Conservation (phyloP, 2,329 filamentous ascomycete genomes). For the Ceratocystis variospora region DNA sequence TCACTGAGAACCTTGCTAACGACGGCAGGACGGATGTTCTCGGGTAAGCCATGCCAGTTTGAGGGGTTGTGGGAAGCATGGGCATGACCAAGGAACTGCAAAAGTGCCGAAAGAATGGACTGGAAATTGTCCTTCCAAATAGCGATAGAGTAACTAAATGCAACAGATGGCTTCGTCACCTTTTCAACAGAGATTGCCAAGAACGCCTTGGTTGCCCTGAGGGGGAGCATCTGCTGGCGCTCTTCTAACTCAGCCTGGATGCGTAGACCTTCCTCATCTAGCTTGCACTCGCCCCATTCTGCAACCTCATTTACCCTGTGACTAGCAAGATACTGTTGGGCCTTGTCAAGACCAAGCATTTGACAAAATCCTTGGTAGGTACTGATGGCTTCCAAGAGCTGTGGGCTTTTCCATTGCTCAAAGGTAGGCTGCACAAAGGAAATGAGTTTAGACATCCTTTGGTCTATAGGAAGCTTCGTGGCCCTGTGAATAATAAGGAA, state of each 20-base stretch:
- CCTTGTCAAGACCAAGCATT: conserved; percentile 63
- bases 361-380: conserved; percentile 68
- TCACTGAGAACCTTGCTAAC: conserved; percentile 79
- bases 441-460: conserved; percentile 57
- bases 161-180: conserved; percentile 55
- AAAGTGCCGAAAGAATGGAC: conserved; percentile 66
- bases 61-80: conserved; percentile 80
- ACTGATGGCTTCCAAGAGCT: conserved; percentile 53
- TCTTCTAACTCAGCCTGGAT: conserved; percentile 68
- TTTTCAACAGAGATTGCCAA: conserved; percentile 88
- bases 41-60: conserved; percentile 67
- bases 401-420: conserved; percentile 60
- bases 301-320: conserved; percentile 59
- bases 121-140: conserved; percentile 82
- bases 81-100: conserved; percentile 76
- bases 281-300: conserved; percentile 67
- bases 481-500: conserved; percentile 91
- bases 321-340: conserved; percentile 63
- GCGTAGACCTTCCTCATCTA: conserved; percentile 66
- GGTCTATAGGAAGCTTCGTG: conserved; percentile 54
- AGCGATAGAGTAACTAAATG: conserved; percentile 60
- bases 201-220: conserved; percentile 81
- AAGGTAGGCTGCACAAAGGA: conserved; percentile 74
- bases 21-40: conserved; percentile 55
- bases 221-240: conserved; percentile 59